Percentiles rank a stretch among this genome's conserved stretches.
Evolutionary conservation across 495 filamentous ascomycete genomes (phyloP).

Genomic region (Penicillium subrubescens): DNA sequence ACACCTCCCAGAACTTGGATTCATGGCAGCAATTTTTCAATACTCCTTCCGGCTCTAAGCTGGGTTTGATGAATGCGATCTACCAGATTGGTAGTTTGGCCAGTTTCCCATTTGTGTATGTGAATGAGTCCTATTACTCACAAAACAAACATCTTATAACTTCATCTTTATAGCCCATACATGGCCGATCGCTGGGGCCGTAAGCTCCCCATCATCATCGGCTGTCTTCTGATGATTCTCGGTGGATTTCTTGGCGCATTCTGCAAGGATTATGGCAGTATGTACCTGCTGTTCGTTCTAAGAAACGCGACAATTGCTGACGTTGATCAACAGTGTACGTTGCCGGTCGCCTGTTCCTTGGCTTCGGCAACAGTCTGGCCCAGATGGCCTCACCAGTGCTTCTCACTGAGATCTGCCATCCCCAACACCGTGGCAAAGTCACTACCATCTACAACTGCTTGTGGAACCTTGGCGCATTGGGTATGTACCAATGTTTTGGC

Average conservation of each 20-base stretch:
- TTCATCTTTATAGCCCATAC: slow-evolving; percentile 49
- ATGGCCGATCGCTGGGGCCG: slow-evolving; percentile 62
- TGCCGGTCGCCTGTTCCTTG: slow-evolving; percentile 49
- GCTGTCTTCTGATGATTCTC: slow-evolving; percentile 63
- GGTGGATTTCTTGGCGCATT: slow-evolving; percentile 57
- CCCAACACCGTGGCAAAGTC: slow-evolving; percentile 63
- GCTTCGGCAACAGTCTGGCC: slow-evolving; percentile 62
- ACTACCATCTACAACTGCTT: slow-evolving; percentile 65
- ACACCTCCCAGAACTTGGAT: slow-evolving; percentile 28
- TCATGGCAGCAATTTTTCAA: slow-evolving; percentile 31
- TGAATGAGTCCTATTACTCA: too few species aligned
- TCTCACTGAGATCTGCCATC: slow-evolving; percentile 63
- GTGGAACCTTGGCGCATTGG: slow-evolving; percentile 62
- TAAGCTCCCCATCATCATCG: slow-evolving; percentile 58
- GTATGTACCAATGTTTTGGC: not conserved
- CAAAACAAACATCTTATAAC: too few species aligned
- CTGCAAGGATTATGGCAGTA: slow-evolving; percentile 45
- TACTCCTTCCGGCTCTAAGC: slow-evolving; percentile 50
- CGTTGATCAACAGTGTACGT: slow-evolving; percentile 16
- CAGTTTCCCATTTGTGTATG: slow-evolving; percentile 64
- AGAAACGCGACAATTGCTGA: not conserved
- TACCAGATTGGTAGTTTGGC: slow-evolving; percentile 65
- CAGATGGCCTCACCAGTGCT: slow-evolving; percentile 63
- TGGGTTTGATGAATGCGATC: slow-evolving; percentile 64
- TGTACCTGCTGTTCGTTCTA: not conserved